Conservation (phyloP, 768 basidiomycete species). For the Termitomyces sp. region DNA sequence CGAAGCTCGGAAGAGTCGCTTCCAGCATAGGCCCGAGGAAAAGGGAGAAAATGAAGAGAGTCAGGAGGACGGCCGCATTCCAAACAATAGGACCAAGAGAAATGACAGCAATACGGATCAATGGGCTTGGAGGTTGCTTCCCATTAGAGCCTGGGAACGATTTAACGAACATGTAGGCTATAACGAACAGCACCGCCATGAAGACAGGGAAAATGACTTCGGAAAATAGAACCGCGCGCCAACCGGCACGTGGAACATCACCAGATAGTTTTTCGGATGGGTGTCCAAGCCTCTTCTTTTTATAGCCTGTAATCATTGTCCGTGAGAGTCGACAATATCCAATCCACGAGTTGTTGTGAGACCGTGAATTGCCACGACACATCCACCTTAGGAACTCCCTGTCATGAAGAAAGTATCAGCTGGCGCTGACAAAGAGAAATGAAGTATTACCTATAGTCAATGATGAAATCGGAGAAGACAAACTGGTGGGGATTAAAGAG, state of each 20-base stretch:
- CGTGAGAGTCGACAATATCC: conserved; percentile 98
- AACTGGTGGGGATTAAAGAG: conserved; percentile 99
- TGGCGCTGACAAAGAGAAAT: conserved; percentile 1
- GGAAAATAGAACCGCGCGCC: conserved; percentile 85
- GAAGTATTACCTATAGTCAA: conserved; percentile 74
- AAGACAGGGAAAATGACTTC: conserved; percentile 83
- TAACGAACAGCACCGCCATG: conserved; percentile 81
- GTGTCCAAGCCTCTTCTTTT: conserved; percentile 94
- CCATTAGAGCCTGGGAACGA: conserved; percentile 68
- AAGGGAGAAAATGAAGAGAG: conserved; percentile 86
- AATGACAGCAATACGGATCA: conserved; percentile 91
- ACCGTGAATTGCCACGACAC: conserved; percentile 96
- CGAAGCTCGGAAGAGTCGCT: conserved; percentile 81
- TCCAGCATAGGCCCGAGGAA: conserved; percentile 92
- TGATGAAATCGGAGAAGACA: conserved; percentile 92
- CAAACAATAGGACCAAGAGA: conserved; percentile 93
- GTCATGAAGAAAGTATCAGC: conserved; percentile 11
- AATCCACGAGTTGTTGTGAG: conserved; percentile 98
- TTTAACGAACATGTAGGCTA: conserved; percentile 92
- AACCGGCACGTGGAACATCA: conserved; percentile 90
- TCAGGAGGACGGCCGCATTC: conserved; percentile 84
- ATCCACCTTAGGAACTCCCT: conserved; percentile 99
- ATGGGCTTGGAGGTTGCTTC: conserved; percentile 67
- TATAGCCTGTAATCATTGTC: conserved; percentile 99
- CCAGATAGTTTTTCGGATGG: conserved; percentile 96